Evolutionary conservation across 352 stramenopile species (phyloP).

Genomic region (Globisporangium emineosum): DNA sequence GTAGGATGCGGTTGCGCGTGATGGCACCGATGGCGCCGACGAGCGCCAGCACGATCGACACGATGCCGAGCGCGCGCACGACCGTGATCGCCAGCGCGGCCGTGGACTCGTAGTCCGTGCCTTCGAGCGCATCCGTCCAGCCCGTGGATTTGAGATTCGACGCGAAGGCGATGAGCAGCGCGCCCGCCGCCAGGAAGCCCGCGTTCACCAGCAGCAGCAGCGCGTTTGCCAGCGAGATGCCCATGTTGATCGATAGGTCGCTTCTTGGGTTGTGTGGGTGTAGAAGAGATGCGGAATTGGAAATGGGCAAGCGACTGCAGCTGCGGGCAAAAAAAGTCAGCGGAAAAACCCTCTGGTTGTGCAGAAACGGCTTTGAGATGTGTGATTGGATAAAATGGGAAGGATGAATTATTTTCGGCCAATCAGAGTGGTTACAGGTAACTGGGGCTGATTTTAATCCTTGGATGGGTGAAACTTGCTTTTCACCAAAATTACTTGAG

Average conservation of each 20-base stretch:
- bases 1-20: constrained; percentile 60
- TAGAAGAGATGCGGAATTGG: background rate
- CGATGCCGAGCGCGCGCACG: constrained; percentile 51
- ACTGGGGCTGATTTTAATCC: background rate
- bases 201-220: constrained; percentile 79
- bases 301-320: background rate
- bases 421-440: background rate
- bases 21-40: constrained; percentile 65
- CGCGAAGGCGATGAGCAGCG: constrained; percentile 64
- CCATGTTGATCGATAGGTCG: constrained; percentile 16
- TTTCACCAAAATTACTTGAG: background rate
- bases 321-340: background rate
- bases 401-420: background rate
- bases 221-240: constrained; percentile 40
- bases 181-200: constrained; percentile 60
- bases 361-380: background rate
- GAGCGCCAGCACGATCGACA: constrained; percentile 53
- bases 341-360: background rate
- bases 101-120: constrained; percentile 61
- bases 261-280: background rate
- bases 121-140: constrained; percentile 72
- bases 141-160: constrained; percentile 51
- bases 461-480: background rate
- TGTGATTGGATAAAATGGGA: background rate
- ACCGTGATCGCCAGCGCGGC: constrained; percentile 40